These are phyloP conservation scores for Tubosaeta sp. DNA, from an alignment of 768 basidiomycete genomes.

Conservation along the genomic window DNA sequence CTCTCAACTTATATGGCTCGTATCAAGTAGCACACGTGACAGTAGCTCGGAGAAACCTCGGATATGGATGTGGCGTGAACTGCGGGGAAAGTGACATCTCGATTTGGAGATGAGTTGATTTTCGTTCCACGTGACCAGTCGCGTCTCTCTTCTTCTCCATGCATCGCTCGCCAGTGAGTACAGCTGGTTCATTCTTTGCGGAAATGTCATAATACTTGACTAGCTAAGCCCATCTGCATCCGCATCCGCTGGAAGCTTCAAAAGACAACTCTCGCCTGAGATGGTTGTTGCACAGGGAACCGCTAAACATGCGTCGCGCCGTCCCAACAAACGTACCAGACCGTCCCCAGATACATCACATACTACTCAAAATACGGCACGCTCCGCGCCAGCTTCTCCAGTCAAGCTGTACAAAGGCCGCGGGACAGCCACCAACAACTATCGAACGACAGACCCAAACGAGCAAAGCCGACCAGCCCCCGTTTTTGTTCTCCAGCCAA, in stretches of 20 bases:
- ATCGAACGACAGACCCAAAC: background rate
- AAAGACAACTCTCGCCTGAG: slow-evolving; percentile 20
- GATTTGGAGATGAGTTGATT: slow-evolving; percentile 13
- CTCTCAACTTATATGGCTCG: slow-evolving; percentile 2
- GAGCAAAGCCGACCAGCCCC: slow-evolving; percentile 2
- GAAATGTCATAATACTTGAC: background rate
- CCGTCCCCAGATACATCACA: slow-evolving; percentile 10
- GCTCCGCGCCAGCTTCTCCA: slow-evolving; percentile 3
- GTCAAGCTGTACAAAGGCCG: slow-evolving; percentile 8
- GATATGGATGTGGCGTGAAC: background rate
- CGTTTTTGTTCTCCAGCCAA: slow-evolving; percentile 3
- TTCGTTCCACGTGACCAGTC: slow-evolving; percentile 23
- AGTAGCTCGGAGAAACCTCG: background rate
- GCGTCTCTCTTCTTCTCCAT: slow-evolving; percentile 4
- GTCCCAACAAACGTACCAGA: slow-evolving; percentile 17
- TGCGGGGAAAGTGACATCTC: too few relatives aligned
- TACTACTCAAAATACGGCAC: background rate
- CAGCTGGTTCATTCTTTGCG: background rate
- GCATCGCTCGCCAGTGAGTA: slow-evolving; percentile 17
- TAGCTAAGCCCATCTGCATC: slow-evolving; percentile 15
- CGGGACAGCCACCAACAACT: background rate
- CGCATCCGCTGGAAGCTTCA: slow-evolving; percentile 18
- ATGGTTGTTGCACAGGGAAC: slow-evolving; percentile 1
- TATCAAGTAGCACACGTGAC: slow-evolving; percentile 17
- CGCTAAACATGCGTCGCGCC: slow-evolving; percentile 7